Evolutionary conservation across 495 filamentous ascomycete species (phyloP), one percentile per base, ranked within the genome.

Genomic region (Penicillium cataractarum): DNA sequence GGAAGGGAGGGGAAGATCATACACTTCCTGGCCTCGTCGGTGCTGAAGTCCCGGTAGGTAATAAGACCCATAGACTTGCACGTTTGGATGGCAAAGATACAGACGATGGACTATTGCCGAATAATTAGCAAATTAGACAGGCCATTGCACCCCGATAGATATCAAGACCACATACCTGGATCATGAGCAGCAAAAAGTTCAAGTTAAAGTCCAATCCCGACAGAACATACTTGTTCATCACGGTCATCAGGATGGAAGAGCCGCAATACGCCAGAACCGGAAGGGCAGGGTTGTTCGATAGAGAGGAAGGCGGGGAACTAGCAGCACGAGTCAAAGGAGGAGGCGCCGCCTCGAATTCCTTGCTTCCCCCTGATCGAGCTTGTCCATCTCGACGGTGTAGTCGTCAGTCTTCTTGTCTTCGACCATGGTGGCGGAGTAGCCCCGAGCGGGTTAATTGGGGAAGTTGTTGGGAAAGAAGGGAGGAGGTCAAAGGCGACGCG

Each of bases 171-270:
- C 83, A 62, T 87, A 98, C 95, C 89, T 99, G 95, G 50, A 98
- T 83, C 57, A 83, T 87, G 31, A 98, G 87, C 58, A 97, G 87
- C 77, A 98, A 92, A 80, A 98, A 98, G 77, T 97, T 98, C 67
- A 99, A 74, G 77, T 99, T 99, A 82, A 95, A 99, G 63, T 90
- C 85, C 15, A 84, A 77, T 32, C 95, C 96, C 33, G 92, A 96
- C 32, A 99, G 83, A 53, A 97, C 93, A 74, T 95, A 99, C 84
- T 99, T 99, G 81, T 99, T 99, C 78, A 95, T 96, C 26, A 97
- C 89, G 40, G 96, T 99, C 95, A 99, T 99, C 75, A 94, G 82
- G 65, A 99, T 99, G 6, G 93, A 97, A 55, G 95, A 90, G 67
- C 87, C 83, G 78, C 95, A 99, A 80, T 99, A 99, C 24, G 90